Evolutionary conservation across 106 monocot species (phyloP), one percentile per base, ranked within the genome.

Genomic region (Dendrobium catenatum): DNA sequence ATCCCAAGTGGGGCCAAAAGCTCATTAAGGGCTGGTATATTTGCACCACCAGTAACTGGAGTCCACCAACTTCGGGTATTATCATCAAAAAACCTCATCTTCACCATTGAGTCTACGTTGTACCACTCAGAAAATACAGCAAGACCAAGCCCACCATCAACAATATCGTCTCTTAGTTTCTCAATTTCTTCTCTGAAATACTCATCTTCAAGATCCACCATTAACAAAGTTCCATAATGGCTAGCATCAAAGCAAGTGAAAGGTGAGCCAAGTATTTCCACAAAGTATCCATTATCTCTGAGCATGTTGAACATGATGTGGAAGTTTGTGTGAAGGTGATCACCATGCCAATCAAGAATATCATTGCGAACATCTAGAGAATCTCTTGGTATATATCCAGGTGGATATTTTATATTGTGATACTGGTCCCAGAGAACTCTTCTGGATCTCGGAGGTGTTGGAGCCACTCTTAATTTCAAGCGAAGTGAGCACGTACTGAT

Each of bases 61-160:
- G 99, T 95, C 99, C 99, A 99, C 99, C 99, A 99, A 82, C 99
- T 99, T 31, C 95, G 84, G 2, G 99, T 99, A 82, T 99, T 99
- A 51, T 99, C 99, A 85, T 99, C 99, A 85, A 99, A 99, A 85
- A 99, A 99, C 70, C 84, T 89, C 99, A 99, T 99, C 84, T 91
- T 99, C 9, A 93, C 90, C 99, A 99, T 99, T 15, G 95, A 92
- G 47, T 93, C 91, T 1, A 93, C 87, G 85, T 99, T 90, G 81
- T 99, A 99, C 99, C 99, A 99, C 77, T 99, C 99, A 15, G 95
- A 89, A 86, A 99, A 99, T 8, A 99, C 87, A 64, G 80, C 86
- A 67, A 99, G 81, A 16, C 99, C 99, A 18, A 99, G 72, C 10
- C 95, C 99, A 59, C 79, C 82, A 80, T 86, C 84, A 13, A 90